Evolutionary conservation across 2,329 filamentous ascomycete species (phyloP).

Genomic region (Fusarium cicatricum): DNA sequence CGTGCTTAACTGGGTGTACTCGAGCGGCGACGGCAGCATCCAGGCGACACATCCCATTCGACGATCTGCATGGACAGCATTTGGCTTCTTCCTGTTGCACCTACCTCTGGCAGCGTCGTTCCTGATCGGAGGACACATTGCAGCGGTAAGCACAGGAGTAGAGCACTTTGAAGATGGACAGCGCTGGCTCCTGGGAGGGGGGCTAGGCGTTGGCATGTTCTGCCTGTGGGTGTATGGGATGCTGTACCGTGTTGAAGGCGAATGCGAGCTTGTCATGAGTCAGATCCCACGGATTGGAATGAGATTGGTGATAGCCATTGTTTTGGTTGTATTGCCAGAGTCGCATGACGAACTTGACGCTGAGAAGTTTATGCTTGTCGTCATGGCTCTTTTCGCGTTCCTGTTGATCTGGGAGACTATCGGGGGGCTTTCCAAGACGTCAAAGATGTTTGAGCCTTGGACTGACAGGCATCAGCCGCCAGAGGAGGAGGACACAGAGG

Average conservation of each 20-base stretch:
- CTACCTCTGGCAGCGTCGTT: slow-evolving; percentile 55
- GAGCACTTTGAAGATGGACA: slow-evolving; percentile 53
- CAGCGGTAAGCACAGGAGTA: slow-evolving; percentile 50
- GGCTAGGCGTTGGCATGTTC: slow-evolving; percentile 54
- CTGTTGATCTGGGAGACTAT: slow-evolving; percentile 56
- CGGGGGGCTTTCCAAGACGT: slow-evolving; percentile 44
- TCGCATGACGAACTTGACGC: slow-evolving; percentile 45
- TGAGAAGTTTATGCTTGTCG: slow-evolving; percentile 50
- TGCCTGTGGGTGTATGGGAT: slow-evolving; percentile 54
- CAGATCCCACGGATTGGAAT: slow-evolving; percentile 49
- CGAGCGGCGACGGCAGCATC: slow-evolving; percentile 56
- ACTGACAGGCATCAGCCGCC: slow-evolving; percentile 39
- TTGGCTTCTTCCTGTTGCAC: slow-evolving; percentile 55
- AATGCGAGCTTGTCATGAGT: slow-evolving; percentile 44
- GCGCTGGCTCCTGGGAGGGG: slow-evolving; percentile 58
- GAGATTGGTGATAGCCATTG: slow-evolving; percentile 43
- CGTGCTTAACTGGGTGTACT: slow-evolving; percentile 60
- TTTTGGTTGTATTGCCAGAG: slow-evolving; percentile 48
- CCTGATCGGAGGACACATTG: slow-evolving; percentile 57
- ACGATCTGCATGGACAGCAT: slow-evolving; percentile 54
- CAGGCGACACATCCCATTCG: slow-evolving; percentile 54
- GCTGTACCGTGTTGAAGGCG: slow-evolving; percentile 51
- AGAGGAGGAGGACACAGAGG: slow-evolving; percentile 35
- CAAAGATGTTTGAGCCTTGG: slow-evolving; percentile 48
- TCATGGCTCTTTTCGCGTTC: slow-evolving; percentile 54